These are phyloP conservation scores for Helotiales sp. DNA, from an alignment of 2,329 filamentous ascomycete species.

Conservation along the genomic window DNA sequence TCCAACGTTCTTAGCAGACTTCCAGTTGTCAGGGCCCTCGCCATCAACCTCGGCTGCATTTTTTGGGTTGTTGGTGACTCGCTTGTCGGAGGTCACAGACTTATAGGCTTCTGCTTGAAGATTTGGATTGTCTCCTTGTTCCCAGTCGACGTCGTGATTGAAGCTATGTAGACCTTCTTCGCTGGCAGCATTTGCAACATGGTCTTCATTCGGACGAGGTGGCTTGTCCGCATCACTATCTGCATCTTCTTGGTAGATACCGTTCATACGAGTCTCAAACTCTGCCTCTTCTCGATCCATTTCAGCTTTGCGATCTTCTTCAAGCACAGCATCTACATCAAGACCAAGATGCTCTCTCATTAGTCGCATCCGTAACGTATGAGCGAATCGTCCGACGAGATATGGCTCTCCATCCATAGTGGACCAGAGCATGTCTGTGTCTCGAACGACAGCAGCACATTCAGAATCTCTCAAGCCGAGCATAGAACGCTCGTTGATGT, in stretches of 20 bases:
- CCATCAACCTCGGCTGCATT: constrained; percentile 79
- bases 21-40: constrained; percentile 77
- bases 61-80: constrained; percentile 62
- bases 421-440: constrained; percentile 90
- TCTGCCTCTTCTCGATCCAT: constrained; percentile 58
- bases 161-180: constrained; percentile 67
- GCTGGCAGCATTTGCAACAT: constrained; percentile 54
- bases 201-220: constrained; percentile 43
- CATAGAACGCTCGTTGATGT: constrained; percentile 98
- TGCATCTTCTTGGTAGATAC: constrained; percentile 61
- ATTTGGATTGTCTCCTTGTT: constrained; percentile 44
- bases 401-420: constrained; percentile 91
- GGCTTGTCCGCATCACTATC: constrained; percentile 25
- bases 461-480: constrained; percentile 91
- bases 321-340: constrained; percentile 88
- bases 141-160: constrained; percentile 70
- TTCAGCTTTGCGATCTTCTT: constrained; percentile 74
- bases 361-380: constrained; percentile 87
- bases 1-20: constrained; percentile 64
- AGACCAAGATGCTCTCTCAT: constrained; percentile 98
- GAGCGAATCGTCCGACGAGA: constrained; percentile 87
- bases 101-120: constrained; percentile 51
- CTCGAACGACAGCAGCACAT: constrained; percentile 85
- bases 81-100: constrained; percentile 51
- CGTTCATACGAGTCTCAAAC: constrained; percentile 65